phyloP scores from a whole-genome alignment of 192 early-diverging fungal genomes.

The Backusella liffmaniae region DNA sequence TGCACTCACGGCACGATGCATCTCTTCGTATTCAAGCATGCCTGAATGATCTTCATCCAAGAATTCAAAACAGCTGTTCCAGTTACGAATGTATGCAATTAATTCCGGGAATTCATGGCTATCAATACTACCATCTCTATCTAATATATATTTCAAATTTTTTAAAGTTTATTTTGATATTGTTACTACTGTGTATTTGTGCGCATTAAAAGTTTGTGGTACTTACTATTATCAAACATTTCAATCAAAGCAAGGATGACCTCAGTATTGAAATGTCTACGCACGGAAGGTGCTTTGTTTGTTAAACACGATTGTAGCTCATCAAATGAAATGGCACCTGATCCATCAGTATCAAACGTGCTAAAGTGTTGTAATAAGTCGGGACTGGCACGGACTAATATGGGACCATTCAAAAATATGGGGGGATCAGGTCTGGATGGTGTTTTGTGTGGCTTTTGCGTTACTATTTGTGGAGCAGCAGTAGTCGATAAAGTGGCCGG shows the following conservation, averaged over 20 bases:
- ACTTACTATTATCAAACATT: slow-evolving; percentile 17
- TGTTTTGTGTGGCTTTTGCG: not conserved
- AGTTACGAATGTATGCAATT: not conserved
- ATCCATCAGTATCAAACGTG: not conserved
- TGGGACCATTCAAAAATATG: not conserved
- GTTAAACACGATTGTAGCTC: not conserved
- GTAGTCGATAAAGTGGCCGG: not conserved
- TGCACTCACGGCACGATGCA: not conserved
- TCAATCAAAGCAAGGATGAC: not conserved
- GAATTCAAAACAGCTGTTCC: not conserved
- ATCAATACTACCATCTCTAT: slow-evolving; percentile 11
- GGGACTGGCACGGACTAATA: not conserved
- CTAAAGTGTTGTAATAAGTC: not conserved
- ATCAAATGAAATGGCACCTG: not conserved
- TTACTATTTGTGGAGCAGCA: not conserved
- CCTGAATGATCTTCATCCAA: not conserved
- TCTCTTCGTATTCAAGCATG: not conserved
- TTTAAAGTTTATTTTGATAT: not conserved
- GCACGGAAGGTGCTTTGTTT: not conserved
- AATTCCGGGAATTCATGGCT: not conserved
- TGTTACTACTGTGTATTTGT: not conserved
- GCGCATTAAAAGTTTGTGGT: not conserved
- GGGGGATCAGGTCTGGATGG: slow-evolving; percentile 1
- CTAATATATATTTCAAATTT: not conserved
- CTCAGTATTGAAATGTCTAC: not conserved